A percentile compares a stretch with the other conserved stretches of the same genome.
Conservation (phyloP, 352 stramenopile genomes). For the Detonula confervacea region DNA sequence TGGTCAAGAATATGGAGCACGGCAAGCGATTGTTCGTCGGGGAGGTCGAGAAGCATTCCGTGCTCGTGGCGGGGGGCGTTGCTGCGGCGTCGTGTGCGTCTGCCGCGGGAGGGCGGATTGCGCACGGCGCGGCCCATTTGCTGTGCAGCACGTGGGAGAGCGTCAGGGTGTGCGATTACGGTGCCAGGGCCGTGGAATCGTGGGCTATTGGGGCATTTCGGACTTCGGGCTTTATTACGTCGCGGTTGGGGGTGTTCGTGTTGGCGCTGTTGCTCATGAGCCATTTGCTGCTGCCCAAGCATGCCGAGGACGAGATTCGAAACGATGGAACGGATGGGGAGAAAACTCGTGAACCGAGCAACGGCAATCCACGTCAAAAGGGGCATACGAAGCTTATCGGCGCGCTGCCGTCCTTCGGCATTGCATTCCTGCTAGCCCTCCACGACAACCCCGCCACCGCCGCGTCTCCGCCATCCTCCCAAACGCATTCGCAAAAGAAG, state of each 20-base stretch:
- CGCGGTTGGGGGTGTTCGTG: neutral
- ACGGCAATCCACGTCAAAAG: too few species aligned
- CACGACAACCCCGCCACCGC: too few species aligned
- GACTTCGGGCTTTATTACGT: neutral
- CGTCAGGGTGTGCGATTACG: too few species aligned
- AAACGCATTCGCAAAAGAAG: neutral
- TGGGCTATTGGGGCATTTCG: neutral
- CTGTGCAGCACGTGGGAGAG: too few species aligned
- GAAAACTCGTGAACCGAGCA: too few species aligned
- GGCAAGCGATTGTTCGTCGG: neutral
- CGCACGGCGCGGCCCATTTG: too few species aligned
- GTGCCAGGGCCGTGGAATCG: neutral
- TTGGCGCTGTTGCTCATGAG: neutral
- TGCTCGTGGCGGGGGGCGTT: neutral
- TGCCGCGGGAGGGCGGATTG: too few species aligned
- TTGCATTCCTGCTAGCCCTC: too few species aligned
- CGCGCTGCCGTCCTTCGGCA: too few species aligned
- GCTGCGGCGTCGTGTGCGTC: too few species aligned
- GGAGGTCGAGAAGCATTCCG: neutral
- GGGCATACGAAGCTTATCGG: too few species aligned
- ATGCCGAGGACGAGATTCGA: neutral
- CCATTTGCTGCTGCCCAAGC: neutral
- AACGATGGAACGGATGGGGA: neutral
- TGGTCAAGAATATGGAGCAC: slow-evolving; percentile 14
- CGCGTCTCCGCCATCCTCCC: neutral